phyloP scores from a whole-genome alignment of 1,284 basidiomycete species.

The Ceratobasidium sp. region DNA sequence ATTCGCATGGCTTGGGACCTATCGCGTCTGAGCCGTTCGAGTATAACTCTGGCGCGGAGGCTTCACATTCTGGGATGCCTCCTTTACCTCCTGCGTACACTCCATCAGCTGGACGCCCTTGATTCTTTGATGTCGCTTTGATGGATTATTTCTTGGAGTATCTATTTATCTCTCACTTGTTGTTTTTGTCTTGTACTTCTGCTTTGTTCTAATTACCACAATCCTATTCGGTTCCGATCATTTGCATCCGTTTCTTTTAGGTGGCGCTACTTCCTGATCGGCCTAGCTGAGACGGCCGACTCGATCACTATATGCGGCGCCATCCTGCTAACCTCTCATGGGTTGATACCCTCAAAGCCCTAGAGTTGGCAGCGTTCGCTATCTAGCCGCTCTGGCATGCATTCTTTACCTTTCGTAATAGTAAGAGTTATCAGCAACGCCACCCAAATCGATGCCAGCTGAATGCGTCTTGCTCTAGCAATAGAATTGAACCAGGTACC shows the following conservation, averaged over 20 bases:
- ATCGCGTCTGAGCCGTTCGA: constrained; percentile 26
- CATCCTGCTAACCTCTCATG: no score
- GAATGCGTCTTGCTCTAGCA: no score
- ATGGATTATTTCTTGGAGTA: neutral
- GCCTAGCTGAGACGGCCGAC: neutral
- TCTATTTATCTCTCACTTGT: neutral
- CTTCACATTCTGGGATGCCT: constrained; percentile 4
- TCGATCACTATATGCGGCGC: no score
- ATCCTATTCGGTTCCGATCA: no score
- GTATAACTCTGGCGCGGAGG: neutral
- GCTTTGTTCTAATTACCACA: no score
- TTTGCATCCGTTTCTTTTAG: neutral
- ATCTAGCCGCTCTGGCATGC: no score
- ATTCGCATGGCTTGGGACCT: constrained; percentile 10
- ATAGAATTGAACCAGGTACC: no score
- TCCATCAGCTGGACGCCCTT: neutral
- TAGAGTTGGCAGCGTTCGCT: no score
- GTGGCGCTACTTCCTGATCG: neutral
- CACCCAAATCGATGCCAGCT: no score
- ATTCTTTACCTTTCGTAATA: no score
- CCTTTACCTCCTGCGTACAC: constrained; percentile 37
- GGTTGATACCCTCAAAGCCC: no score
- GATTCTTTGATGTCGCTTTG: neutral
- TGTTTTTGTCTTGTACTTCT: neutral
- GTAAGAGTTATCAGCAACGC: no score